Evolutionary conservation across 1,284 basidiomycete genomes (phyloP).

Genomic region (Phylloporus sp.): DNA sequence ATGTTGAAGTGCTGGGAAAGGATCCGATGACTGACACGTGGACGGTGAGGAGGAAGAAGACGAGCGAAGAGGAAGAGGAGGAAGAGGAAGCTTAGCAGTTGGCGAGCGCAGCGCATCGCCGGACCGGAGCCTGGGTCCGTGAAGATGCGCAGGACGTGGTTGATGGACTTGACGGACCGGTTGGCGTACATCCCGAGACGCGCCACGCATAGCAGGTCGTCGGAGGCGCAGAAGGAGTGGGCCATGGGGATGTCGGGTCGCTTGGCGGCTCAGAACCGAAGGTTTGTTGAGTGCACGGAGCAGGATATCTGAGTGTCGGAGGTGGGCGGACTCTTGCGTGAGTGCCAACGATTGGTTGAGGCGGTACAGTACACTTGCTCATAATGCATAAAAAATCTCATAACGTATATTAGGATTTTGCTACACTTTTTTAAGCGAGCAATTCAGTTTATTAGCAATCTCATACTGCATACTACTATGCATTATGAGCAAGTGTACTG

Average conservation of each 20-base stretch:
- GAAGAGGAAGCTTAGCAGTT: constrained; percentile 70
- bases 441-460: too few species aligned
- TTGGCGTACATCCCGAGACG: constrained; percentile 64
- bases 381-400: too few species aligned
- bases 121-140: not conserved
- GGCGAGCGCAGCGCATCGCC: constrained; percentile 20
- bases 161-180: constrained; percentile 60
- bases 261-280: constrained; percentile 59
- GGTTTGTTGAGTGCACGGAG: constrained; percentile 69
- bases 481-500: too few species aligned
- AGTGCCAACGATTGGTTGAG: constrained; percentile 73
- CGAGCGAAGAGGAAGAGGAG: too few species aligned
- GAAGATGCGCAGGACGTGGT: constrained; percentile 48
- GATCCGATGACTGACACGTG: too few species aligned
- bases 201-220: constrained; percentile 35
- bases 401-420: too few species aligned
- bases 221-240: constrained; percentile 39
- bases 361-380: too few species aligned
- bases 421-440: too few species aligned
- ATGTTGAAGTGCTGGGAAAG: constrained; percentile 31
- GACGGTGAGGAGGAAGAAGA: too few species aligned
- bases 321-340: constrained; percentile 71
- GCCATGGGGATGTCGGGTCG: constrained; percentile 25
- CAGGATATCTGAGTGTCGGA: constrained; percentile 79
- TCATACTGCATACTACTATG: too few species aligned